Base-by-base conservation (phyloP, 441 rosid species). In the Raphanus hybrid region DNA sequence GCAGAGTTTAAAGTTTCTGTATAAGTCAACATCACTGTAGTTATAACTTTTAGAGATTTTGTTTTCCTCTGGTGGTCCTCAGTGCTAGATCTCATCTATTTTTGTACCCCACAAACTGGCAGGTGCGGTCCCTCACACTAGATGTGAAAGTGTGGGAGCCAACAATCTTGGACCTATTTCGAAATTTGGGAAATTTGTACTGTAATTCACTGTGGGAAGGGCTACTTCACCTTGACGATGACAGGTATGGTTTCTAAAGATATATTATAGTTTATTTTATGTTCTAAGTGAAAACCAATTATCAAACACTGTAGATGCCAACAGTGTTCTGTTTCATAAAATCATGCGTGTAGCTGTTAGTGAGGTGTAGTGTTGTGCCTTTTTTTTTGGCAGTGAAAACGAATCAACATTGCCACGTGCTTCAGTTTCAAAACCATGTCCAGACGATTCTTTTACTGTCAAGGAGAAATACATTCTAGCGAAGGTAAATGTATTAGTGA, bases 61-160 rank as follows among this genome's bases (percentile, higher is more conserved):
- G 27, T 75, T 18, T 50, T 6, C 32, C 37, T 58, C 15, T 67
- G 34, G 3, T 6, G 11, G 61, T 27, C 34, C 48, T 73, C 32
- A 12, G 60, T 52, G 27, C 52, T 68, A 67, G 8, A 71, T 64
- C 55, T 73, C 69, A 27, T 59, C n/a, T 6, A 57, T 72, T 69
- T 29, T 23, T 60, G 6, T 48, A 54, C 80, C 41, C 68, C 74
- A 8, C 73, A 61, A 80, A 82, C 61, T 83, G 82, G 82, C 86
- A 95, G 98, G 99, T 95, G 77, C 90, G 99, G 71, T 95, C 99
- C 64, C 78, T 95, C 74, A 88, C 90, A 5, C 80, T 95, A 55
- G 99, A 95, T 83, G 99, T 92, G 81, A 92, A 86, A 87, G 94
- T 92, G 57, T 95, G 99, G 99, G 99, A 94, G 84, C 87, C 94